Evolutionary conservation across 2,329 filamentous ascomycete genomes (phyloP).

Genomic region (Talaromyces pinophilus): DNA sequence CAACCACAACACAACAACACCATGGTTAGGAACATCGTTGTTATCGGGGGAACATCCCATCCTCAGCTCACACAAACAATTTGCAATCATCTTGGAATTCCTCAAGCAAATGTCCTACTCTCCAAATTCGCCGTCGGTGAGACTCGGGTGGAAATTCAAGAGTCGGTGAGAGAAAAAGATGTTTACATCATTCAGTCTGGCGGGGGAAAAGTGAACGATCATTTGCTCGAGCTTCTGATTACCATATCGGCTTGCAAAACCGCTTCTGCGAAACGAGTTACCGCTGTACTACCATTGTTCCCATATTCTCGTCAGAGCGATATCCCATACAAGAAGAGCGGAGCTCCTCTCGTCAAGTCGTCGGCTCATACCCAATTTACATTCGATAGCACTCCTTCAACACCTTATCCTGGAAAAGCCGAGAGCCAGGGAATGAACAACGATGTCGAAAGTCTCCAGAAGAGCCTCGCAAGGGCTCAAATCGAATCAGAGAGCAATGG

Average conservation of each 20-base stretch:
- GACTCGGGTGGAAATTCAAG: conserved; percentile 90
- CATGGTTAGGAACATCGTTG: conserved; percentile 94
- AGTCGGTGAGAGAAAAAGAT: conserved; percentile 96
- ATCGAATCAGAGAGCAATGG: conserved; percentile 56
- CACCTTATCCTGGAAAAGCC: conserved; percentile 72
- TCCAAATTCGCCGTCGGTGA: conserved; percentile 94
- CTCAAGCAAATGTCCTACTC: conserved; percentile 79
- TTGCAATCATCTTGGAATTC: conserved; percentile 83
- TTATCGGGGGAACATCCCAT: conserved; percentile 92
- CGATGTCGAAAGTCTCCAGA: conserved; percentile 69
- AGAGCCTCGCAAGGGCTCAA: conserved; percentile 69
- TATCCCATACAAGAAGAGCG: conserved; percentile 92
- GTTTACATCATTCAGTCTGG: conserved; percentile 98
- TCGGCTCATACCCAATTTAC: conserved; percentile 60
- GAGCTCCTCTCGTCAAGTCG: conserved; percentile 79
- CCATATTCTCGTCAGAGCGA: conserved; percentile 96
- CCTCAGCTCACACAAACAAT: conserved; percentile 82
- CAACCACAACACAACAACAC: conserved; percentile 25
- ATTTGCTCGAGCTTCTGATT: conserved; percentile 94
- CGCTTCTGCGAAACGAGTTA: conserved; percentile 88
- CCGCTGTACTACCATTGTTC: conserved; percentile 90
- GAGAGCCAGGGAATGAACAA: conserved; percentile 67
- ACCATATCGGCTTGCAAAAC: conserved; percentile 98
- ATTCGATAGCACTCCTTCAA: conserved; percentile 88
- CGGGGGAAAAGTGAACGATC: conserved; percentile 90